These are phyloP conservation scores for Pigoraptor vietnamica DNA, from an alignment of 78 protist species.

Conservation along the genomic window DNA sequence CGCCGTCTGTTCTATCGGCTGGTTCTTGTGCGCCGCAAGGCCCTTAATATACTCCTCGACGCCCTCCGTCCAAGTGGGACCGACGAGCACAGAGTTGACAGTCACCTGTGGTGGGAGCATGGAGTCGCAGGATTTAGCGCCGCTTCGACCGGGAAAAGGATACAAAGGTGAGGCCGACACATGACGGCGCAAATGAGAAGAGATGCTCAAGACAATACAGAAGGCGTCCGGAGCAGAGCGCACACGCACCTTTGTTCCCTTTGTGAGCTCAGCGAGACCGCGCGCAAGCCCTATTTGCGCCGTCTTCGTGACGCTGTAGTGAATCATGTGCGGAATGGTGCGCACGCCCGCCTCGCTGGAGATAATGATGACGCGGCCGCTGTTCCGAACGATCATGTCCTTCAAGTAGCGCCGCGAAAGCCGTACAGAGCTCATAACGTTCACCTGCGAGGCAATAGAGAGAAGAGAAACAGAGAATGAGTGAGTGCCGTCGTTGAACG, in stretches of 20 bases:
- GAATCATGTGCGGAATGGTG: neutral
- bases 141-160: no score
- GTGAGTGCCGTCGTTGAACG: no score
- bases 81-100: constrained; percentile 9
- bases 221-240: no score
- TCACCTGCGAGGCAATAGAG: no score
- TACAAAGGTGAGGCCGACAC: no score
- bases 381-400: neutral
- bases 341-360: constrained; percentile 7
- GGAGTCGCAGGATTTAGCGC: no score
- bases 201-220: no score
- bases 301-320: constrained; percentile 9
- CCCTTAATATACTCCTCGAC: neutral
- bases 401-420: neutral
- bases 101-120: no score
- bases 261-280: neutral
- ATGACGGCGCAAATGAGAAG: no score
- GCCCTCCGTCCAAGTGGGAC: constrained; percentile 14
- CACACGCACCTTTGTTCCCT: neutral
- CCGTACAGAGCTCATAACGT: constrained; percentile 10
- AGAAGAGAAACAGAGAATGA: no score
- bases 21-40: neutral
- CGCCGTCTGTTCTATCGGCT: no score
- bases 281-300: constrained; percentile 3
- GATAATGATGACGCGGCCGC: neutral